Base-by-base conservation (phyloP, 2,329 filamentous ascomycete genomes). In the Xylariomycetidae sp. region DNA sequence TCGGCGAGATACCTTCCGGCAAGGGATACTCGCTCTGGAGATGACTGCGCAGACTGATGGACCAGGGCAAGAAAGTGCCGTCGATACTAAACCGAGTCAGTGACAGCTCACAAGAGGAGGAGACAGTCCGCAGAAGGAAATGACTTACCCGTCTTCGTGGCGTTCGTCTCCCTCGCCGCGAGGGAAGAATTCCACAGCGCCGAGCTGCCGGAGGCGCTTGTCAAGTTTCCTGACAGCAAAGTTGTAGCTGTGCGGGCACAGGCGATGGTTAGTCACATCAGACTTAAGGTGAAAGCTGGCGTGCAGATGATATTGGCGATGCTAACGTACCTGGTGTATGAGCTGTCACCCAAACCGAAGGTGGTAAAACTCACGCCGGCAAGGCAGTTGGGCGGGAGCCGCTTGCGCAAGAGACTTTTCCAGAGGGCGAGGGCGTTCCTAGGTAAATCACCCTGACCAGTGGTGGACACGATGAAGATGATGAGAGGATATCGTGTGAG, bases 281-380 rank as follows among this genome's bases (percentile, higher is more conserved):
- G n/a, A n/a, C n/a, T n/a, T n/a, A n/a, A n/a, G n/a, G n/a, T n/a
- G n/a, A n/a, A n/a, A n/a, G n/a, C n/a, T n/a, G n/a, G n/a, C n/a
- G n/a, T n/a, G n/a, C n/a, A n/a, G n/a, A n/a, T n/a, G n/a, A n/a
- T n/a, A n/a, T n/a, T n/a, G n/a, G n/a, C n/a, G n/a, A n/a, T n/a
- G n/a, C n/a, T n/a, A n/a, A 55, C 73, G 44, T 67, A 92, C 81
- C 93, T 90, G 35, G 83, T 73, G 68, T 98, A 98, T 1, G 89
- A 94, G 52, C 85, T 95, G 59, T 98, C 92, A 1, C 92, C 92
- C 1, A 96, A 71, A 1, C 92, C 92, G 66, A 96, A 95, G 0
- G 82, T 84, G 3, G 85, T 82, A 60, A 94, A 96, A 1, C 67
- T 71, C 41, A 94, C 64, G 20, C 72, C 70, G 23, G 66, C 55